Percentiles rank a stretch among this genome's conserved stretches.
phyloP scores from a whole-genome alignment of 371 early-diverging fungal species.

The Batrachochytrium dendrobatidis region DNA sequence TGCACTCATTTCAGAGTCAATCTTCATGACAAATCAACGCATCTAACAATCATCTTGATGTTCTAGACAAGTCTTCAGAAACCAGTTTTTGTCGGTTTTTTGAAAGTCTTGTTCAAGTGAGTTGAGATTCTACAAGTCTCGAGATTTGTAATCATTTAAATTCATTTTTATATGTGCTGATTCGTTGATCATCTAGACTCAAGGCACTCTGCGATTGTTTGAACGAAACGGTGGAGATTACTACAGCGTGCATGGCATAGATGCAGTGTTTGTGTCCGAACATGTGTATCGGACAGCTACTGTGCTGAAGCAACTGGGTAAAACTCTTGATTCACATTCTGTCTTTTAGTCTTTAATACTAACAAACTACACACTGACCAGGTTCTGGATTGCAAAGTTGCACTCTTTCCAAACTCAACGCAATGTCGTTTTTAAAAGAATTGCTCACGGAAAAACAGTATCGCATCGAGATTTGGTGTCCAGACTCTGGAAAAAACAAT shows the following conservation, averaged over 20 bases:
- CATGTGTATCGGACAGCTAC: slow-evolving; percentile 81
- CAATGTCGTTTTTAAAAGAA: slow-evolving; percentile 72
- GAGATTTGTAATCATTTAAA: no score
- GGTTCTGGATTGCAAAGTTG: slow-evolving; percentile 65
- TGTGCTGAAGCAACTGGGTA: slow-evolving; percentile 84
- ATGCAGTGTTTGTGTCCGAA: slow-evolving; percentile 77
- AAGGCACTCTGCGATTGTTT: slow-evolving; percentile 67
- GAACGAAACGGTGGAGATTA: slow-evolving; percentile 60
- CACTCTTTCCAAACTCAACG: slow-evolving; percentile 63
- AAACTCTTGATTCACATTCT: slow-evolving; percentile 21
- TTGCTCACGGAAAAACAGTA: slow-evolving; percentile 64
- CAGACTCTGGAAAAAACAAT: slow-evolving; percentile 37
- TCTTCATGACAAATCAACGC: no score
- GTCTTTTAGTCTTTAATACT: neutral
- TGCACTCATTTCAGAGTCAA: no score
- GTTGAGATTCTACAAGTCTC: no score
- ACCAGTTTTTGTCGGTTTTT: no score
- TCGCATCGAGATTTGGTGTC: slow-evolving; percentile 82
- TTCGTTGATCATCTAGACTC: no score
- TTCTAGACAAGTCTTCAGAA: no score
- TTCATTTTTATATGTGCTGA: no score
- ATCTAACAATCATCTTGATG: no score
- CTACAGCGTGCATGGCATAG: slow-evolving; percentile 84
- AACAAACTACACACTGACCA: no score
- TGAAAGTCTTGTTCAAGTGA: no score